Percentiles rank a stretch among this genome's conserved stretches.
Conservation (phyloP, 371 early-diverging fungal genomes). For the Mucor ambiguus region DNA sequence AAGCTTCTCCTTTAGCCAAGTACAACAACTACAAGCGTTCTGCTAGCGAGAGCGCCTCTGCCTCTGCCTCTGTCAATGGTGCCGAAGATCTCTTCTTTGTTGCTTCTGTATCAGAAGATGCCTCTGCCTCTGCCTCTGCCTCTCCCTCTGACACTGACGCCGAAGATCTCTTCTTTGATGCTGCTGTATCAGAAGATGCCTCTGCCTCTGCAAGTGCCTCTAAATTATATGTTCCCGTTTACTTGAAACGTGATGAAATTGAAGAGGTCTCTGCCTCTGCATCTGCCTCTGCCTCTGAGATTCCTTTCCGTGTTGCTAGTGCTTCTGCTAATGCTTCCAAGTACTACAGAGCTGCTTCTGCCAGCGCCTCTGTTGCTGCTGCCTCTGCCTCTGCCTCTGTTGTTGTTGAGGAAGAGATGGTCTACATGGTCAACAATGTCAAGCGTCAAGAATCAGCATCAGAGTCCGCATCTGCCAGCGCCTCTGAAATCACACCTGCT, state of each 20-base stretch:
- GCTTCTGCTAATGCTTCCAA: not conserved
- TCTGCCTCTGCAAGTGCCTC: not conserved
- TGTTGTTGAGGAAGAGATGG: not conserved
- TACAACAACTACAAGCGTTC: conserved; percentile 6
- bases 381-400: conserved; percentile 8
- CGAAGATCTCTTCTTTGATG: not conserved
- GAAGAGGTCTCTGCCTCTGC: conserved; percentile 1
- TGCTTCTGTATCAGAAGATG: not conserved
- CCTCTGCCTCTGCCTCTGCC: not conserved
- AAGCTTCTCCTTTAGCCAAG: conserved; percentile 3
- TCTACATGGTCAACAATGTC: not conserved
- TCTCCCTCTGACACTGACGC: not conserved
- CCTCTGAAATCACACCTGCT: not conserved
- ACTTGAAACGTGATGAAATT: conserved; percentile 6
- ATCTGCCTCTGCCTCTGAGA: conserved; percentile 6
- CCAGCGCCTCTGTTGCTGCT: conserved; percentile 1
- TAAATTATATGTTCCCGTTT: conserved; percentile 1
- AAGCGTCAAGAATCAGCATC: not conserved
- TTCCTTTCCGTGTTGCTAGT: not conserved
- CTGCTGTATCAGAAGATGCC: not conserved
- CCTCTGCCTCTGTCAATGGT: not conserved
- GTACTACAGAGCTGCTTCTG: not conserved
- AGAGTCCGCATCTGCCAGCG: not conserved
- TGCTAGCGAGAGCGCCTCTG: not conserved
- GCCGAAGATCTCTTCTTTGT: not conserved